Evolutionary conservation across 306 rosid species (phyloP).

Genomic region (Erythrophleum fordii): DNA sequence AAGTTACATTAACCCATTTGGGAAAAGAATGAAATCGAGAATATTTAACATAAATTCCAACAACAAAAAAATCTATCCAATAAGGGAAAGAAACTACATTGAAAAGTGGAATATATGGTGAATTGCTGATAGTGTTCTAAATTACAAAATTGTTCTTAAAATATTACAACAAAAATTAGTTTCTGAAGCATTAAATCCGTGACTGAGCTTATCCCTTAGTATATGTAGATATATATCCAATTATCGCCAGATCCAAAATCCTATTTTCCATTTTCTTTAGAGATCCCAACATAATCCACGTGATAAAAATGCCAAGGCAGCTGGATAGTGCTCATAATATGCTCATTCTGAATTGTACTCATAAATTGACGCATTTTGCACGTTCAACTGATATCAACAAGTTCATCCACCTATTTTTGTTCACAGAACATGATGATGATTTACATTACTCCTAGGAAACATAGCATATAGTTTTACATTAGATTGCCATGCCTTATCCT

Average conservation of each 20-base stretch:
- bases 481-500: neutral
- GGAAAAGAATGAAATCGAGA: neutral
- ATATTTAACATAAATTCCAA: neutral
- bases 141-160: conserved; percentile 3
- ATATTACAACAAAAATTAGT: neutral
- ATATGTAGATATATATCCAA: neutral
- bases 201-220: neutral
- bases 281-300: neutral
- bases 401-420: neutral
- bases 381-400: neutral
- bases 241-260: neutral
- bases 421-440: neutral
- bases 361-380: neutral
- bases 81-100: neutral
- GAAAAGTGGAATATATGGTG: neutral
- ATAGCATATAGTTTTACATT: neutral
- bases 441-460: neutral
- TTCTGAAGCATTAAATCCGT: neutral
- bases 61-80: neutral
- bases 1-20: neutral
- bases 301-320: neutral
- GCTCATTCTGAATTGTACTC: neutral
- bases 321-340: neutral
- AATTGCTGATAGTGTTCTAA: neutral
- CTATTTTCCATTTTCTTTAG: neutral